Conservation (phyloP, 176 grass and related monocot genomes). For the Tillandsia fasciculata region DNA sequence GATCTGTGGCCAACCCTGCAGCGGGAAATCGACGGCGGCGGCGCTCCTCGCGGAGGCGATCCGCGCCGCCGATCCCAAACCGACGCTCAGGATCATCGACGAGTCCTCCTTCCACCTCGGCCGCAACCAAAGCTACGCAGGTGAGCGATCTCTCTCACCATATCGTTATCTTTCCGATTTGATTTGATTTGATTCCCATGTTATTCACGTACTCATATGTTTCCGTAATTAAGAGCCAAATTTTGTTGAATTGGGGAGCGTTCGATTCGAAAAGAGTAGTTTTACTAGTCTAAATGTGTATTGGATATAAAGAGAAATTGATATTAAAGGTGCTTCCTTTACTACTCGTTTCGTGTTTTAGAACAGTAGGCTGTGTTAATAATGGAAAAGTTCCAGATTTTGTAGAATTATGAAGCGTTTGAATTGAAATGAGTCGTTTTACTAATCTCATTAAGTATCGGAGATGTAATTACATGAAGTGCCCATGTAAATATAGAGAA, state of each 20-base stretch:
- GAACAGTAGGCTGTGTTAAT: too few species aligned
- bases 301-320: not conserved
- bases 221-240: too few species aligned
- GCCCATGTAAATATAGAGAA: too few species aligned
- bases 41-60: constrained; percentile 46
- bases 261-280: not conserved
- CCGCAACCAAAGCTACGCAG: constrained; percentile 71
- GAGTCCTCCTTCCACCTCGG: constrained; percentile 86
- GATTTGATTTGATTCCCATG: not conserved
- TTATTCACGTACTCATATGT: not conserved
- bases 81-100: constrained; percentile 50
- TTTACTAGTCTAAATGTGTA: not conserved
- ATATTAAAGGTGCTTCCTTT: too few species aligned
- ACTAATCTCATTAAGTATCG: too few species aligned
- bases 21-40: constrained; percentile 66
- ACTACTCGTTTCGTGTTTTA: too few species aligned
- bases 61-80: constrained; percentile 12
- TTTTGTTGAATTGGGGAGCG: too few species aligned
- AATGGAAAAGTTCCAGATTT: too few species aligned
- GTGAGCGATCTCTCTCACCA: constrained; percentile 11
- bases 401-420: too few species aligned
- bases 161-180: not conserved
- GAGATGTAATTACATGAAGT: too few species aligned
- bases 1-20: constrained; percentile 95
- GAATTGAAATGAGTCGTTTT: too few species aligned